phyloP scores from a whole-genome alignment of 305 asterid species.

The Fraxinus albicans region DNA sequence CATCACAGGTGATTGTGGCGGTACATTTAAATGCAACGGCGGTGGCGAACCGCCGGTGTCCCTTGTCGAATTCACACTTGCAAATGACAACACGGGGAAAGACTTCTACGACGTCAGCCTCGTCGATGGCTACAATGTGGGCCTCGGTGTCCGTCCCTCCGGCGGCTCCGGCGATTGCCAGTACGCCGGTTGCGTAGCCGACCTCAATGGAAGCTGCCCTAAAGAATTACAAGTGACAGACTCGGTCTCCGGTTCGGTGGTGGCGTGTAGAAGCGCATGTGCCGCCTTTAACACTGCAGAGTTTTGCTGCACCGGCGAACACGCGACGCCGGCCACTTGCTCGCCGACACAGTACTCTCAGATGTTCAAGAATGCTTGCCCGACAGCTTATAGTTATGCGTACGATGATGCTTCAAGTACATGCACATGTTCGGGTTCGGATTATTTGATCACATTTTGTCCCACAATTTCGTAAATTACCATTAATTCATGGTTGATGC shows the following conservation, averaged over 20 bases:
- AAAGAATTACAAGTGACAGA: constrained; percentile 33
- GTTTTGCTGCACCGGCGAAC: constrained; percentile 56
- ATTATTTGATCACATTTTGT: constrained; percentile 59
- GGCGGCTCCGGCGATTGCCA: constrained; percentile 58
- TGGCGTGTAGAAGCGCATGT: constrained; percentile 70
- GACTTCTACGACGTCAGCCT: constrained; percentile 69
- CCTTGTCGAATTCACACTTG: constrained; percentile 55
- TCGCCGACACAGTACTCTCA: constrained; percentile 42
- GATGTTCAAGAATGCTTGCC: constrained; percentile 50
- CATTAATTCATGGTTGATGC: not conserved
- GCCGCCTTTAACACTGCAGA: constrained; percentile 43
- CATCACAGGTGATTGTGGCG: constrained; percentile 52
- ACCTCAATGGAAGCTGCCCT: constrained; percentile 48
- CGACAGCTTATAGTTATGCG: constrained; percentile 59
- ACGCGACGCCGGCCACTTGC: constrained; percentile 44
- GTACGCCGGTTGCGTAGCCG: constrained; percentile 45
- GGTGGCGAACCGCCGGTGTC: constrained; percentile 49
- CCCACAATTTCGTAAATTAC: constrained; percentile 24
- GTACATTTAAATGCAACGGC: constrained; percentile 41
- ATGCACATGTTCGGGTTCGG: constrained; percentile 46
- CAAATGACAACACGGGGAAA: constrained; percentile 6
- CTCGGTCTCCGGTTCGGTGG: constrained; percentile 19
- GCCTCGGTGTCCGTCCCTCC: constrained; percentile 32
- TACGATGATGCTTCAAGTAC: constrained; percentile 66
- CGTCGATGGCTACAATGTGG: constrained; percentile 62